Percentiles rank a stretch among this genome's conserved stretches.
These are phyloP conservation scores for Ophiocordyceps camponoti-saundersi DNA, from an alignment of 2,329 filamentous ascomycete genomes.

Conservation along the genomic window DNA sequence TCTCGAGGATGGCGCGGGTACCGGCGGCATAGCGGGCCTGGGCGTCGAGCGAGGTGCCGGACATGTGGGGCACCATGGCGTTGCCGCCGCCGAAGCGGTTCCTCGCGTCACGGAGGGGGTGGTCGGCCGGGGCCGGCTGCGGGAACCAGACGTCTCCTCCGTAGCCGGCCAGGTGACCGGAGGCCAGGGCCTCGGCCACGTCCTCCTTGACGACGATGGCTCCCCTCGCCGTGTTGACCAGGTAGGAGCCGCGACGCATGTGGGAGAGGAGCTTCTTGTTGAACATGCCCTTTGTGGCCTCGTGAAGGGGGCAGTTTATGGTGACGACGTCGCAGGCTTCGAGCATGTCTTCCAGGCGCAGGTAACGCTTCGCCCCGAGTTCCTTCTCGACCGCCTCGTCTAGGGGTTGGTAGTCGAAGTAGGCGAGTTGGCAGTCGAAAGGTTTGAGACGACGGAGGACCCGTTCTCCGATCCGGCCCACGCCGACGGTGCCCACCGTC, in stretches of 20 bases:
- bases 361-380: constrained; percentile 85
- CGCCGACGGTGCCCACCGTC: constrained; percentile 91
- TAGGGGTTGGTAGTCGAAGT: constrained; percentile 98
- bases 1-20: constrained; percentile 76
- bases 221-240: constrained; percentile 96
- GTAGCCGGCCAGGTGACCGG: constrained; percentile 79
- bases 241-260: constrained; percentile 51
- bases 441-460: constrained; percentile 89
- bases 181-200: constrained; percentile 82
- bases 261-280: constrained; percentile 79
- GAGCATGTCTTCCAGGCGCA: constrained; percentile 82
- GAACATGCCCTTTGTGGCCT: constrained; percentile 91
- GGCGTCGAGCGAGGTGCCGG: constrained; percentile 93
- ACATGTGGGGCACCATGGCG: constrained; percentile 98
- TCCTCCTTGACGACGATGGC: constrained; percentile 99
- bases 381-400: constrained; percentile 74
- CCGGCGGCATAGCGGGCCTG: constrained; percentile 83
- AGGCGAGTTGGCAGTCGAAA: constrained; percentile 98
- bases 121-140: constrained; percentile 86
- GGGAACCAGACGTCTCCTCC: constrained; percentile 92
- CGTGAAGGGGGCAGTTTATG: constrained; percentile 98
- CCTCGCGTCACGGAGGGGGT: constrained; percentile 81
- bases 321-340: constrained; percentile 92
- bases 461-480: constrained; percentile 95
- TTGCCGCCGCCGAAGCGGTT: constrained; percentile 95